These are phyloP conservation scores for Mimosa bimucronata DNA, from an alignment of 306 rosid species.

Conservation along the genomic window DNA sequence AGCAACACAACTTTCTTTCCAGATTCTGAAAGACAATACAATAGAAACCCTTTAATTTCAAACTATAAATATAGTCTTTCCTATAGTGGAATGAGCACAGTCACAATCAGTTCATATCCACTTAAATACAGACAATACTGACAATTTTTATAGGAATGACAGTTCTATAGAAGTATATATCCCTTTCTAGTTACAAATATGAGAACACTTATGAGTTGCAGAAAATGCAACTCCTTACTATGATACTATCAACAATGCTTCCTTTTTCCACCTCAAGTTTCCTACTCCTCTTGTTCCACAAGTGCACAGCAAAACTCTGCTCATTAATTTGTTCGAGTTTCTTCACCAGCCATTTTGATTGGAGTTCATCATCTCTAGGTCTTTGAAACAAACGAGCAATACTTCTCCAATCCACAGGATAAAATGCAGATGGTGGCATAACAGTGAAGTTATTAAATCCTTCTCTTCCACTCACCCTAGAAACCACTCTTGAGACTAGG, in stretches of 20 bases:
- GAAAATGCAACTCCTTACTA: conserved; percentile 55
- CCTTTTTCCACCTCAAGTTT: conserved; percentile 63
- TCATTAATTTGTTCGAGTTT: conserved; percentile 57
- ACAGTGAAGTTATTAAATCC: conserved; percentile 62
- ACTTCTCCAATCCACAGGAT: conserved; percentile 83
- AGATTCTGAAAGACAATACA: conserved; percentile 11
- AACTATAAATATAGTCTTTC: neutral
- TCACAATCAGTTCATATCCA: conserved; percentile 28
- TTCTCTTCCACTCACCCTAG: conserved; percentile 56
- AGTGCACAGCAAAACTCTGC: conserved; percentile 70
- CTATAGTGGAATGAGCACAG: conserved; percentile 21
- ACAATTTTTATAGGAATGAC: neutral
- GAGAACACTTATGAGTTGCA: conserved; percentile 50
- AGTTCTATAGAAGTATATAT: conserved; percentile 7
- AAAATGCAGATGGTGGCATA: conserved; percentile 77
- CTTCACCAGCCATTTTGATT: conserved; percentile 59
- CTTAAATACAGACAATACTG: conserved; percentile 23
- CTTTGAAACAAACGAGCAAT: conserved; percentile 58
- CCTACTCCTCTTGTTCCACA: conserved; percentile 86
- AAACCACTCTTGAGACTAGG: conserved; percentile 83
- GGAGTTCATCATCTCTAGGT: conserved; percentile 56
- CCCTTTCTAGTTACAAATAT: conserved; percentile 39
- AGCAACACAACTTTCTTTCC: neutral
- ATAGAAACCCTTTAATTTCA: neutral
- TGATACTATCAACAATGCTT: conserved; percentile 66